Evolutionary conservation across 495 filamentous ascomycete species (phyloP).

Genomic region (Talaromyces proteolyticus): DNA sequence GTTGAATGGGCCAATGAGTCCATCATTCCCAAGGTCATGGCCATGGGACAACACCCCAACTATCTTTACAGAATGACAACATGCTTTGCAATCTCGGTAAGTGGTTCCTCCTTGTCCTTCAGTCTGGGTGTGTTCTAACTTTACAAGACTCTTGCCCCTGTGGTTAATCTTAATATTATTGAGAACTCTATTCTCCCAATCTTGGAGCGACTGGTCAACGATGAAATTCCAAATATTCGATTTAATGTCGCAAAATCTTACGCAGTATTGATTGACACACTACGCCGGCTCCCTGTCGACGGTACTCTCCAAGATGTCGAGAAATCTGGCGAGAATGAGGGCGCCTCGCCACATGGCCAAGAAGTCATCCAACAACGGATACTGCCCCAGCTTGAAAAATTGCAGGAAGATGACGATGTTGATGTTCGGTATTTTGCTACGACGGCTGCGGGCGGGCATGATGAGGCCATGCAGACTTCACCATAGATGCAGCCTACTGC

Average conservation of each 20-base stretch:
- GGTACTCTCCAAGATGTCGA: slow-evolving; percentile 81
- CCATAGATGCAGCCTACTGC: slow-evolving; percentile 20
- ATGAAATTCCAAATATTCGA: slow-evolving; percentile 97
- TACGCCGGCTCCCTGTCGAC: slow-evolving; percentile 82
- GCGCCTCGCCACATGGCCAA: slow-evolving; percentile 65
- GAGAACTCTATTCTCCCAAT: slow-evolving; percentile 91
- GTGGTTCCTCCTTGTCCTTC: slow-evolving; percentile 18
- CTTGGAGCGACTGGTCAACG: slow-evolving; percentile 83
- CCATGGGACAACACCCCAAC: slow-evolving; percentile 95
- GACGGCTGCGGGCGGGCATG: slow-evolving; percentile 49
- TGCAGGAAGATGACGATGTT: slow-evolving; percentile 94
- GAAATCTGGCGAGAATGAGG: slow-evolving; percentile 58
- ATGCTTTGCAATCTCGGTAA: slow-evolving; percentile 94
- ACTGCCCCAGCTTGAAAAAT: slow-evolving; percentile 85
- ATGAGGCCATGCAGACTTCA: slow-evolving; percentile 45
- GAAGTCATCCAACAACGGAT: slow-evolving; percentile 84
- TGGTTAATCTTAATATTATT: slow-evolving; percentile 86
- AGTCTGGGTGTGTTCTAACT: slow-evolving; percentile 20
- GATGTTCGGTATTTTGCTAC: slow-evolving; percentile 95
- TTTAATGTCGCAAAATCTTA: slow-evolving; percentile 99
- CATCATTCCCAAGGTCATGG: slow-evolving; percentile 97
- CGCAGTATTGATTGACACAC: slow-evolving; percentile 75
- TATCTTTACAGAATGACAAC: slow-evolving; percentile 99
- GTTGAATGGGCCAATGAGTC: slow-evolving; percentile 97
- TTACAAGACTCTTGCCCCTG: slow-evolving; percentile 80